Base-by-base conservation (phyloP, 2,329 filamentous ascomycete genomes). In the Amesomyces nigricolor region DNA sequence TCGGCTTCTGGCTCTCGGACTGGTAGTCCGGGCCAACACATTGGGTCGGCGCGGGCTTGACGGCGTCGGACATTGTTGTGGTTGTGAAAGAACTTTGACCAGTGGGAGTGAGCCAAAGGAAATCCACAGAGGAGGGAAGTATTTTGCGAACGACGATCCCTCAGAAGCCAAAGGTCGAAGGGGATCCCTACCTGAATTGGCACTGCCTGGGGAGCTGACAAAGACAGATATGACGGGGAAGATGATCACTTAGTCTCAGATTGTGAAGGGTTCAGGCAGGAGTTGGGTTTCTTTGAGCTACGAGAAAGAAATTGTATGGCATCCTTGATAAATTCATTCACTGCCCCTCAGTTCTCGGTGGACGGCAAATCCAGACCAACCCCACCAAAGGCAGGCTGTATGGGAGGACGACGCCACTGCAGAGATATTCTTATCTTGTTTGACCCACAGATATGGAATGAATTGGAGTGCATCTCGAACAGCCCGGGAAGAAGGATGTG, bases 1-100 rank as follows among this genome's bases (percentile, higher is more conserved):
- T 87, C 40, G 90, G 91, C 69, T 92, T 95, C 70, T 92, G 83
- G 62, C 81, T 83, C 59, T 86, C 81, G 26, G 86, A 78, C 55
- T 84, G 82, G 72, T 96, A 96, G 60, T 86, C 79, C 46, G 90
- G 91, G 1, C 91, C 91, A 58, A 96, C 83, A 61, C 81, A 83
- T 71, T 90, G 78, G 48, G 80, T 80, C 42, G 71, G 70, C 37
- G 67, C 65, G 26, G 62, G 59, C 43, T 61, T 66, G 54, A 64
- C 47, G 32, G 32, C 32, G 51, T 61, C 61, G 51, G 70, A 67
- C 71, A 73, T 73, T 72, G 67, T 63, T 58, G 52, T 47, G 47
- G 32, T 35, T 13, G 48, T n/a, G 19, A 8, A 26, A 52, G 40
- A 40, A 44, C 43, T 40, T 51, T 22, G 45, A 42, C 42, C 19